Percentiles rank a stretch among this genome's conserved stretches.
Conservation (phyloP, 2,329 filamentous ascomycete species). For the Domatiomyces globalis region DNA sequence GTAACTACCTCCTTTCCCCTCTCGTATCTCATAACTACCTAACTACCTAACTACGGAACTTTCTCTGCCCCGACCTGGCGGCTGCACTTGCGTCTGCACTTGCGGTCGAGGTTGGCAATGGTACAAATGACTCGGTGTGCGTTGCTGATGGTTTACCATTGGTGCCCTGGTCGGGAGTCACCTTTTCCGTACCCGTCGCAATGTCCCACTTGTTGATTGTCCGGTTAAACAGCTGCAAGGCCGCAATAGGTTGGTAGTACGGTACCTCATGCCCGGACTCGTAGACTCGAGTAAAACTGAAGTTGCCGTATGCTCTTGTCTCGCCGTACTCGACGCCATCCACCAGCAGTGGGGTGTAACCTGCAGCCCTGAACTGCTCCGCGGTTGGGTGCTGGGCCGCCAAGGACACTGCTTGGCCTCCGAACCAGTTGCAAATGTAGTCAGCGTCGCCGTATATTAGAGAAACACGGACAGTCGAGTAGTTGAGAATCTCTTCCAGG, state of each 20-base stretch:
- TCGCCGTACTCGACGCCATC: slow-evolving; percentile 55
- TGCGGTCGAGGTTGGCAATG: slow-evolving; percentile 20
- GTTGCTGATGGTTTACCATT: slow-evolving; percentile 29
- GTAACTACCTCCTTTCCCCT: too few relatives aligned
- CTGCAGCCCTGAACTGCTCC: slow-evolving; percentile 48
- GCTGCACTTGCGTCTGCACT: not conserved
- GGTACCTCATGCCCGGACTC: slow-evolving; percentile 52
- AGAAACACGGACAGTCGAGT: slow-evolving; percentile 50
- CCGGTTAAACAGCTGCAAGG: slow-evolving; percentile 47
- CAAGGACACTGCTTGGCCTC: slow-evolving; percentile 60
- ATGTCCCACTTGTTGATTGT: slow-evolving; percentile 44
- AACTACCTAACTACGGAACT: not conserved
- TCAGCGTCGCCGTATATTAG: slow-evolving; percentile 55
- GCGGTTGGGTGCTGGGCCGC: slow-evolving; percentile 39
- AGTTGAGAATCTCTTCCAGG: slow-evolving; percentile 46
- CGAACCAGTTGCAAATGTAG: slow-evolving; percentile 44
- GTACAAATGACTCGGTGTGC: slow-evolving; percentile 31
- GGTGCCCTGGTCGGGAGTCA: slow-evolving; percentile 26
- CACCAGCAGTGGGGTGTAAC: slow-evolving; percentile 58
- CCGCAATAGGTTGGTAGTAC: slow-evolving; percentile 46
- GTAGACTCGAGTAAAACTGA: slow-evolving; percentile 53
- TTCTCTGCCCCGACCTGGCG: not conserved
- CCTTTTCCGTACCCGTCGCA: slow-evolving; percentile 34
- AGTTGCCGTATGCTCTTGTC: slow-evolving; percentile 63
- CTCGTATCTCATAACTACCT: too few relatives aligned